Evolutionary conservation across 1,139 yeast species (phyloP), one percentile per base, ranked within the genome.

Genomic region (Scheffersomyces titani): DNA sequence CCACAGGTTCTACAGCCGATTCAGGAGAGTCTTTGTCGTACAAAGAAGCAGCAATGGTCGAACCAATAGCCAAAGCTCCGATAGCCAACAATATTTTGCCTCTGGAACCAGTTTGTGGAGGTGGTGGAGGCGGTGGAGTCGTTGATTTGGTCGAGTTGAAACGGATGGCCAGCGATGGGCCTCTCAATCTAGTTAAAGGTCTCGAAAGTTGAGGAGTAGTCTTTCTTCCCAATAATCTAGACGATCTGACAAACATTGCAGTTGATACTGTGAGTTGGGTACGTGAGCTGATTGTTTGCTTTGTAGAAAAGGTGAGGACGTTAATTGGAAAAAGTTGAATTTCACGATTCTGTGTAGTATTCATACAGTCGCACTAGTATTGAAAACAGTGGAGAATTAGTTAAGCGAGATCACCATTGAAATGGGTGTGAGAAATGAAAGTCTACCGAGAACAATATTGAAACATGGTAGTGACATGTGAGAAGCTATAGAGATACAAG

Each of bases 1-100:
- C 59, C 47, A 53, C 55, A 11, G 80, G 83, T 62, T 84, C 88
- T 51, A 83, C 61, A 9, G 84, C 80, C 51, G 83, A 77, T 53
- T 70, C 70, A 2, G 88, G 88, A 13, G 67, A 69, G 47, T 72
- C 75, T 63, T 78, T 83, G 61, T 75, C 78, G 69, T 78, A 77
- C 5, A 77, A 65, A 9, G 80, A 63, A 5, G 86, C 78, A 3
- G 73, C 74, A 36, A 81, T 58, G 1, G 88, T 80, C 2, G 87
- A 76, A 36, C 84, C 87, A 18, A 80, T 57, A 5, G 78, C 83
- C 61, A 78, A 72, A 3, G 68, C 70, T 24, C 81, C 83, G 19
- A 78, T 63, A 1, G 70, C 70, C 2, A 73, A 45, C 50, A 78
- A 65, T 13, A 76, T 57, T 57, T 67, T 69, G 44, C 72, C 75